Evolutionary conservation across 1,284 basidiomycete genomes (phyloP), one percentile per base, ranked within the genome.

Genomic region (Heterobasidion parviporum): DNA sequence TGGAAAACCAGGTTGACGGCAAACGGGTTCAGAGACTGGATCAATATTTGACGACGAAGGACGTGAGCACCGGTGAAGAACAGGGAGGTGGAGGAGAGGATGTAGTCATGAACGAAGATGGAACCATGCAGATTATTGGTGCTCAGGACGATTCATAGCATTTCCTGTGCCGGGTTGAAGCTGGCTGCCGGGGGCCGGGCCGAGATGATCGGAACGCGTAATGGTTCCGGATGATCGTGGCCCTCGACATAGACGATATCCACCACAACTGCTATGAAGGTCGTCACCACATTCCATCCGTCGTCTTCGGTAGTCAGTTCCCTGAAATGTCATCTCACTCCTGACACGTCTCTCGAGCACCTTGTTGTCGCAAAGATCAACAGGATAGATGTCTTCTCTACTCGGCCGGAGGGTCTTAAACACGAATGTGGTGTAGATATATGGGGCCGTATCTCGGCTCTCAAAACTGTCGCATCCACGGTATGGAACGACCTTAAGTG

Each of bases 301-400:
- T 74, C 83, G 5, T 82, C 85, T 1, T 82, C 84, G 0, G 80
- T 85, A 35, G 59, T 81, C 6, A 71, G 71, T 53, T 85, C 84
- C 35, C 62, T 80, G 15, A 84, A 79, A 71, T 85, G 80, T 63
- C 70, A 69, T 2, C 72, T 88, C 10, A 68, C 73, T 5, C 67
- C 75, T 3, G 69, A 67, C 53, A 36, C 69, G 51, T 70, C 72
- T 52, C 66, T 78, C 8, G 81, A 87, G 53, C 79, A 85, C 63
- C 79, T 91, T 38, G 80, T 86, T 32, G 74, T 89, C 43, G 83
- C 80, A 9, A 87, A 85, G 66, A 65, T 79, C 8, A 79, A 83
- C 65, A 74, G 74, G 55, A 64, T 91, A 26, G 82, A 89, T 56
- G 76, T 89, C 38, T 86, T 80, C 63, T 81, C 83, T 8, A 65